Conservation (phyloP, 208 protist species). For the Leishmania braziliensis region DNA sequence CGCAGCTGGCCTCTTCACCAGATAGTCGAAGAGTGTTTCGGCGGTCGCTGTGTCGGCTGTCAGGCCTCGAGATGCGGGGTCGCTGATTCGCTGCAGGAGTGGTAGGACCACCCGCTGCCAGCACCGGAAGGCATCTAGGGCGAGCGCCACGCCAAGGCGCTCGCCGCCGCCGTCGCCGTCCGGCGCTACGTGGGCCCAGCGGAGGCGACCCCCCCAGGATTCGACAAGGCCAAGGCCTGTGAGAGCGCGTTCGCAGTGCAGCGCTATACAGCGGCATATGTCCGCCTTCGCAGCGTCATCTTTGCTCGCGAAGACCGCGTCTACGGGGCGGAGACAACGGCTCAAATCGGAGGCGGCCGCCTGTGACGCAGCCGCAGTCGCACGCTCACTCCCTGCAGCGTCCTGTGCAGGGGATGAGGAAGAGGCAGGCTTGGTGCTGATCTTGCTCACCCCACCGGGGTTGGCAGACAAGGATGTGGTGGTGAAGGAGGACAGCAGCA, state of each 20-base stretch:
- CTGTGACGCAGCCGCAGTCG: not conserved
- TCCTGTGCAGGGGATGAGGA: not conserved
- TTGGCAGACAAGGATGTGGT: not conserved
- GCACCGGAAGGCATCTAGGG: conserved; percentile 18
- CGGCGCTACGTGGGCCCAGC: conserved; percentile 16
- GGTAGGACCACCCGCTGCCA: conserved; percentile 18
- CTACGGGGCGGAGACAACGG: conserved; percentile 8
- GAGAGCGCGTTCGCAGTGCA: conserved; percentile 15
- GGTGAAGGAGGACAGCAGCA: conserved; percentile 17
- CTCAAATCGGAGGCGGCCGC: no score
- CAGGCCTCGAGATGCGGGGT: not conserved
- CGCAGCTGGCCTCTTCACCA: not conserved
- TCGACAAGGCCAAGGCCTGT: conserved; percentile 12
- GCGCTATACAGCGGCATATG: conserved; percentile 32
- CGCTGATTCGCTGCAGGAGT: conserved; percentile 13
- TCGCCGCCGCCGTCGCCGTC: conserved; percentile 9
- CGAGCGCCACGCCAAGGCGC: conserved; percentile 26
- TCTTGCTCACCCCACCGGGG: not conserved
- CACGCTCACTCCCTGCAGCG: not conserved
- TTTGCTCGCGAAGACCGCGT: conserved; percentile 16
- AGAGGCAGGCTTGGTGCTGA: not conserved
- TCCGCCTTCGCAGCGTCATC: conserved; percentile 37
- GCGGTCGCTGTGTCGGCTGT: not conserved
- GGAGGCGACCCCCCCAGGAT: conserved; percentile 4
- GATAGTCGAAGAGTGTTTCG: conserved; percentile 5